phyloP scores from a whole-genome alignment of 2,329 filamentous ascomycete genomes.

The Arthrobotrys sinensis region DNA sequence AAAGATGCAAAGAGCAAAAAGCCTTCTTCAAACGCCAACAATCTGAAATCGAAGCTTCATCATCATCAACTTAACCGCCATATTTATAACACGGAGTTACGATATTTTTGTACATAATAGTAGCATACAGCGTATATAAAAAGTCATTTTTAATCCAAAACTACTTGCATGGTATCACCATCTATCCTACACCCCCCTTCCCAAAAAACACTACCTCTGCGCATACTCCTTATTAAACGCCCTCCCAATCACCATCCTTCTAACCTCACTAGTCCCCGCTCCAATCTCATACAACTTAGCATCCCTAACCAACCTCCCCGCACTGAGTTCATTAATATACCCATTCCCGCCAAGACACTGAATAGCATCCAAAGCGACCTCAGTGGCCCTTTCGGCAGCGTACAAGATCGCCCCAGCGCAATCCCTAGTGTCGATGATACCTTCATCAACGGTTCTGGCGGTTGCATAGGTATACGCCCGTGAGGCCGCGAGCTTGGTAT shows the following conservation, averaged over 20 bases:
- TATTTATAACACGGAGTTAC: background rate
- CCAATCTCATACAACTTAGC: constrained; percentile 94
- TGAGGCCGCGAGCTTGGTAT: constrained; percentile 89
- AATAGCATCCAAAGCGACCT: constrained; percentile 87
- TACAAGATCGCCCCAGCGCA: constrained; percentile 95
- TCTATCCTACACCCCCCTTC: constrained; percentile 38
- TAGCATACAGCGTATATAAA: background rate
- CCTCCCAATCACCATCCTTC: constrained; percentile 93
- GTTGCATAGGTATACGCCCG: constrained; percentile 90
- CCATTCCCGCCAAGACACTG: constrained; percentile 96
- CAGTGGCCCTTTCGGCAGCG: constrained; percentile 89
- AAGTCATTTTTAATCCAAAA: background rate
- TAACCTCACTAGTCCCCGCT: constrained; percentile 93
- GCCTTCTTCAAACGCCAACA: constrained; percentile 52
- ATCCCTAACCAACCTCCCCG: constrained; percentile 84
- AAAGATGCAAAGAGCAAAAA: constrained; percentile 84
- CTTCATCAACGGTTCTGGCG: constrained; percentile 84
- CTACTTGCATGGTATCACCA: background rate
- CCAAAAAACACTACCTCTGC: constrained; percentile 27
- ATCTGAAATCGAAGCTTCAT: constrained; percentile 28
- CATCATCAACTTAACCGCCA: no score
- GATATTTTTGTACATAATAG: constrained; percentile 6
- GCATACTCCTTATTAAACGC: constrained; percentile 90
- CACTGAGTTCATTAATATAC: constrained; percentile 95
- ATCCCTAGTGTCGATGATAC: constrained; percentile 84